Base-by-base conservation (phyloP, 768 basidiomycete species). In the Termitomyces sp. region DNA sequence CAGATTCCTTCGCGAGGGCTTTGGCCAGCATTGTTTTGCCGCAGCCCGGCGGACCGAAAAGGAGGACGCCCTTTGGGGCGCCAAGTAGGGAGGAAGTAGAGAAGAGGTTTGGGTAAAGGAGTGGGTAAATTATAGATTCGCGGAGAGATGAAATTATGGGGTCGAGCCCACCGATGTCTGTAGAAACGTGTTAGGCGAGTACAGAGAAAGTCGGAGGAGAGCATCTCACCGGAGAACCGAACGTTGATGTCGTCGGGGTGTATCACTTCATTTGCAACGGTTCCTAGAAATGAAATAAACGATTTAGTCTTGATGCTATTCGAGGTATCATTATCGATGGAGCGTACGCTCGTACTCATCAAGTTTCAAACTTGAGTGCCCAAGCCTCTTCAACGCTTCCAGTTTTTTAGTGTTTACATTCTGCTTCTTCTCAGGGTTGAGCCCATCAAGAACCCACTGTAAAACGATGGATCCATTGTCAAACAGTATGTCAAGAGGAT, bases 21-120 rank as follows among this genome's bases (percentile, higher is more conserved):
- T 96, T 96, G 1, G 97, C 97, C n/a, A 99, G 81, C 94, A 99
- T 95, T 1, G 97, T 98, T 77, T 99, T 99, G 26, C 97, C 97
- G 63, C 97, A 99, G 6, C 97, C 96, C 1, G 97, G 97, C 43
- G 95, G 97, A 0, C 97, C 97, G 65, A 92, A 96, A 20, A 99
- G 82, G 18, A 98, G 80, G 9, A 98, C 96, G 13, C 97, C 97
- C 69, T 98, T 98, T 0, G 97, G 97, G 5, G 97, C 92, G 6
- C 85, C 83, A 59, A 97, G 83, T 22, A 98, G 82, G 14, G 87
- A 80, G 0, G 94, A 91, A 0, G 90, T 83, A 18, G 87, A 79
- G 79, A 98, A 98, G 57, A 98, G 82, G 58, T 87, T 79, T 4
- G 97, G 97, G 66, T 91, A 96, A 59, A 89, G 83, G 43, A 98